A percentile compares a stretch with the other conserved stretches of the same genome.
phyloP scores from a whole-genome alignment of 148 eudicot species.

The Vaccinium corymbosum region DNA sequence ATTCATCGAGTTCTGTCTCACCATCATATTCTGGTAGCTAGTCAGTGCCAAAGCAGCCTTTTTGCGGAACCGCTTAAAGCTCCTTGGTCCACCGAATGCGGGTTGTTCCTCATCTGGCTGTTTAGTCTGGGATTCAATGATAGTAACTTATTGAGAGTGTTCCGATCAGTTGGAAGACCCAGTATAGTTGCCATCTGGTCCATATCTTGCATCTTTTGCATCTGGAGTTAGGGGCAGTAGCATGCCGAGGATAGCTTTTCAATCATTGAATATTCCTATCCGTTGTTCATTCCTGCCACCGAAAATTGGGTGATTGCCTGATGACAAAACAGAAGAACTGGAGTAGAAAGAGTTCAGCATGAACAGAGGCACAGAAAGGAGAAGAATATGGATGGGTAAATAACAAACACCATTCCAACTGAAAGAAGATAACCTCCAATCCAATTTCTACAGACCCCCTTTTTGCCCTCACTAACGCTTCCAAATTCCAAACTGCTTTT shows the following conservation, averaged over 20 bases:
- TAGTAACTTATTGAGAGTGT: conserved; percentile 57
- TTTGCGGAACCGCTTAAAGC: conserved; percentile 54
- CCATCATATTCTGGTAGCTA: conserved; percentile 61
- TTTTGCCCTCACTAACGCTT: background rate
- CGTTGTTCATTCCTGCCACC: background rate
- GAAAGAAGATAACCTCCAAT: conserved; percentile 6
- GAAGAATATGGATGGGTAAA: background rate
- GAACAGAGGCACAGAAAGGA: background rate
- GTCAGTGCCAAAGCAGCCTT: conserved; percentile 60
- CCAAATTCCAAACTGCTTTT: background rate
- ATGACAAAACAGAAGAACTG: background rate
- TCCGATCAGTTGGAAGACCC: conserved; percentile 65
- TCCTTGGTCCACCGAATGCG: conserved; percentile 41
- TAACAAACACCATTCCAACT: background rate
- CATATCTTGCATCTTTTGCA: conserved; percentile 70
- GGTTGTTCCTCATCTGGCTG: conserved; percentile 39
- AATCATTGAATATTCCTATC: conserved; percentile 14
- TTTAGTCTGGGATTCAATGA: conserved; percentile 54
- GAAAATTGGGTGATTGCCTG: background rate
- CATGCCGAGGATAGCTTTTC: conserved; percentile 68
- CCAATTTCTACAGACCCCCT: background rate
- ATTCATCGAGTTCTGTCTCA: conserved; percentile 68
- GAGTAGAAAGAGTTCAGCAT: background rate
- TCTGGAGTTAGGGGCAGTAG: conserved; percentile 49
- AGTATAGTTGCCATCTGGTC: conserved; percentile 54